Percentiles rank a stretch among this genome's conserved stretches.
Conservation (phyloP, 1,139 yeast species). For the Blastobotrys malaysiensis region DNA sequence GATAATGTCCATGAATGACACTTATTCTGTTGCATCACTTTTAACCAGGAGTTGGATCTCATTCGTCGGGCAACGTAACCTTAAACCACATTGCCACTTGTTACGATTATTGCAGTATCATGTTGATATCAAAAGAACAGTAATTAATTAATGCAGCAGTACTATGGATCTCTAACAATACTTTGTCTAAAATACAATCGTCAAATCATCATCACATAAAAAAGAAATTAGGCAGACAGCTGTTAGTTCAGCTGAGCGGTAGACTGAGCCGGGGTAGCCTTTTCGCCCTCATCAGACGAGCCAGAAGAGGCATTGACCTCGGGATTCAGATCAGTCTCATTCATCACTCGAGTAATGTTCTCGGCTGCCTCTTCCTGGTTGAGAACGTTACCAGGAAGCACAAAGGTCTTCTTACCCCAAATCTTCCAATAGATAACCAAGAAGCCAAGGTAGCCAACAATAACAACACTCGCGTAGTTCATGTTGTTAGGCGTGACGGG, state of each 20-base stretch:
- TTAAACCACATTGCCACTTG: no score
- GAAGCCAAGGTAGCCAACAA: constrained; percentile 10
- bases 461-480: constrained; percentile 48
- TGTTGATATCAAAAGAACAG: neutral
- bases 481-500: constrained; percentile 58
- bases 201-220: neutral
- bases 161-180: neutral
- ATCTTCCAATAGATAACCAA: constrained; percentile 11
- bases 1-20: no score
- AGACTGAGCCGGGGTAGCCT: neutral
- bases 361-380: neutral
- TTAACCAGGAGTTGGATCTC: no score
- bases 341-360: neutral
- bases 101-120: no score
- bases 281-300: neutral
- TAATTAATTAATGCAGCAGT: neutral
- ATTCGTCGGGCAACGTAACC: no score
- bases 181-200: neutral
- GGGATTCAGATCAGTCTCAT: no score
- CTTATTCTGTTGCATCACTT: no score
- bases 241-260: neutral
- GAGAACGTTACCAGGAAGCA: constrained; percentile 1
- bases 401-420: constrained; percentile 10
- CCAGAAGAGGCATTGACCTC: neutral
- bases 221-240: neutral